These are phyloP conservation scores for Lichtheimia ornata DNA, from an alignment of 371 early-diverging fungal genomes.

Conservation along the genomic window DNA sequence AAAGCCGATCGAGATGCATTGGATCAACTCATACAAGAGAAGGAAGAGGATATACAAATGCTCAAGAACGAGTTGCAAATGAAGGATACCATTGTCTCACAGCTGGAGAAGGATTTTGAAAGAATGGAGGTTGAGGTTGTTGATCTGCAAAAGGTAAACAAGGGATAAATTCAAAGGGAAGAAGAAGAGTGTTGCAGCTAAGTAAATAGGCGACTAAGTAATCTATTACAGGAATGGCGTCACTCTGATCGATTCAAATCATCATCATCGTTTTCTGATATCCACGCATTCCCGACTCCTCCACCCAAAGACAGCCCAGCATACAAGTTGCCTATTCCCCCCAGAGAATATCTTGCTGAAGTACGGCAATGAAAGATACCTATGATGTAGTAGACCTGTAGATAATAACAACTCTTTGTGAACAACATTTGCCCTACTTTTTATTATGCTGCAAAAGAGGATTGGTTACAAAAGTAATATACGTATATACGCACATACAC, in stretches of 20 bases:
- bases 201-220: too few relatives aligned
- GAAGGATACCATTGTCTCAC: conserved; percentile 48
- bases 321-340: neutral
- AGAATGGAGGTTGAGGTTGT: conserved; percentile 42
- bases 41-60: conserved; percentile 41
- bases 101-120: conserved; percentile 49
- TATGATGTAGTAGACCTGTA: neutral
- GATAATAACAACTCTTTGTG: too few relatives aligned
- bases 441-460: too few relatives aligned
- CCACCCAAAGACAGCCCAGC: conserved; percentile 14
- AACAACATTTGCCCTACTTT: too few relatives aligned
- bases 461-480: too few relatives aligned
- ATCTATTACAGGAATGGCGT: conserved; percentile 18
- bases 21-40: conserved; percentile 33
- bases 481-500: too few relatives aligned
- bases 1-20: conserved; percentile 30
- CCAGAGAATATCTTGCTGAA: neutral
- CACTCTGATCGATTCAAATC: conserved; percentile 25
- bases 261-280: conserved; percentile 29
- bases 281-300: conserved; percentile 36
- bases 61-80: conserved; percentile 39
- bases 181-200: neutral
- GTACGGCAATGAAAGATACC: neutral
- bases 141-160: conserved; percentile 46
- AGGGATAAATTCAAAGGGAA: too few relatives aligned